Conservation (phyloP, 2,329 filamentous ascomycete species). For the Phaeosphaeria sp. region DNA sequence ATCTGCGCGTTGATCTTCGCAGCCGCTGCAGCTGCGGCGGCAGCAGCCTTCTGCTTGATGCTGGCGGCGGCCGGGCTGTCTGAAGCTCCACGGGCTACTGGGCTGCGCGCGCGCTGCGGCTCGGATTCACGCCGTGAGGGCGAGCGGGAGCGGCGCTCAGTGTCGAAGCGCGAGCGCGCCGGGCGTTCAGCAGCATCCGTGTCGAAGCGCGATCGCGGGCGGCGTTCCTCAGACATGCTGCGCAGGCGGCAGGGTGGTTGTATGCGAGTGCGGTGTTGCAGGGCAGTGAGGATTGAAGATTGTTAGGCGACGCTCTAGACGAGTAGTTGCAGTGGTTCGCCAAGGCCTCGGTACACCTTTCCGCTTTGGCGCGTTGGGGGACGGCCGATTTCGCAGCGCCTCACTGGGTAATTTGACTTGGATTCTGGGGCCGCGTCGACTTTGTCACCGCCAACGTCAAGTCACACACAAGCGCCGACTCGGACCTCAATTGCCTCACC, state of each 20-base stretch:
- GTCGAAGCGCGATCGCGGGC: conserved; percentile 93
- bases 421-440: not conserved
- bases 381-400: conserved; percentile 7
- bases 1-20: conserved; percentile 58
- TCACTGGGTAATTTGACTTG: conserved; percentile 10
- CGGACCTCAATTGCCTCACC: conserved; percentile 26
- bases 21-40: conserved; percentile 83
- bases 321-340: not conserved
- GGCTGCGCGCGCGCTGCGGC: conserved; percentile 79
- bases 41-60: conserved; percentile 67
- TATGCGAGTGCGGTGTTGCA: not conserved
- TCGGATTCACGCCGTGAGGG: conserved; percentile 71
- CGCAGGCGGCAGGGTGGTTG: not conserved
- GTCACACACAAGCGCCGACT: conserved; percentile 3
- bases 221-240: conserved; percentile 78
- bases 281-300: conserved; percentile 3
- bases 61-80: conserved; percentile 55
- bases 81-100: conserved; percentile 62
- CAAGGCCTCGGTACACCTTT: conserved; percentile 8
- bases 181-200: conserved; percentile 76
- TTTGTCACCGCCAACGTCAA: conserved; percentile 8
- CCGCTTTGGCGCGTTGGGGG: conserved; percentile 1
- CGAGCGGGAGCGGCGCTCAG: conserved; percentile 69
- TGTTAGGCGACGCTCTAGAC: conserved; percentile 6
- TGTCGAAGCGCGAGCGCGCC: conserved; percentile 77